Evolutionary conservation across 2,329 filamentous ascomycete genomes (phyloP), one percentile per base, ranked within the genome.

Genomic region (Aspergillus sp.): DNA sequence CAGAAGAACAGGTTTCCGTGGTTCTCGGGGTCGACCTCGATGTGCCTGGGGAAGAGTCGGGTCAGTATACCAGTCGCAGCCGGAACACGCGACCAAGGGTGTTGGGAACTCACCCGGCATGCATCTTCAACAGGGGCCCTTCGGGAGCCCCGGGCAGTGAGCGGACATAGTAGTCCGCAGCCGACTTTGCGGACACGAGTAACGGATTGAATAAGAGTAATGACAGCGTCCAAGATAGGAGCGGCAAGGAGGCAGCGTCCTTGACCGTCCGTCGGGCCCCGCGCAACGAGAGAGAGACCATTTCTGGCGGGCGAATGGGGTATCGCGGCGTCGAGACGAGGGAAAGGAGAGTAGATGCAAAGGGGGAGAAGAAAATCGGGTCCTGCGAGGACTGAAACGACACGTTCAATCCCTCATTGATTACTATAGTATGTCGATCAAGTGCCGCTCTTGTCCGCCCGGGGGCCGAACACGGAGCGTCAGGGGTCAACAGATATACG

Each of bases 1-100:
- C 94, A 99, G 79, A 99, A 99, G 80, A 97, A 99, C 16, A 99
- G 76, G 72, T 97, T 96, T 62, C 91, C 93, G 69, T 97, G 91
- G 70, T 88, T 83, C 60, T 91, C 86, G 17, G 88, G 83, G 31
- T 86, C 88, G 65, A 99, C 82, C 75, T 97, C 92, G 71, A 99
- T 88, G 76, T 99, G 94, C 50, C 91, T 96, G 4, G 32, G 32
- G 38, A 23, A 44, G 25, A 29, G 11, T n/a, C 17, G 19, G 20
- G 17, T 42, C 19, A 42, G 40, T 20, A 20, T n/a, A 19, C 16
- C 11, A 20, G 40, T 21, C 16, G 40, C 19, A 17, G 19, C 11
- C 14, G 36, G 20, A 21, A 29, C 19, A 45, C 13, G n/a, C 29
- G n/a, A 36, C 19, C 36, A 44, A 17, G 14, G 38, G 32, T 21